Evolutionary conservation across 306 rosid genomes (phyloP).

Genomic region (Carpinus viminea): DNA sequence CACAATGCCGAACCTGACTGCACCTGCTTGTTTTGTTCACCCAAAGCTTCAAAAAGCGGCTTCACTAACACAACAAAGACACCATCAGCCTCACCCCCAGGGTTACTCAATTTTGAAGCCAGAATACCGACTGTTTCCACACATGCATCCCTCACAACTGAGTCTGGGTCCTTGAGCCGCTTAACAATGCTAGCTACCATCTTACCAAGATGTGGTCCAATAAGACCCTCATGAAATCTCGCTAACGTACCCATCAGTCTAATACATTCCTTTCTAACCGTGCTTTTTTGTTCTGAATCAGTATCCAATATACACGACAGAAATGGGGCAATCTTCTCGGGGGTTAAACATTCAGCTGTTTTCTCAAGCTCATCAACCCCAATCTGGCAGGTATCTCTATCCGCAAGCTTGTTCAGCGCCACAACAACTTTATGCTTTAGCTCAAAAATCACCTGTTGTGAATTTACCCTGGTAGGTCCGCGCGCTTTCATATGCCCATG

Average conservation of each 20-base stretch:
- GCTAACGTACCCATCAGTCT: constrained; percentile 55
- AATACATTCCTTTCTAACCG: constrained; percentile 63
- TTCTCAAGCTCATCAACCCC: constrained; percentile 70
- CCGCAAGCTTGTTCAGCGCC: constrained; percentile 76
- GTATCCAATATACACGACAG: constrained; percentile 67
- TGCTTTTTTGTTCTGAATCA: constrained; percentile 63
- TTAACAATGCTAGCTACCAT: constrained; percentile 63
- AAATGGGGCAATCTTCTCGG: constrained; percentile 58
- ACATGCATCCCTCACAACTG: constrained; percentile 72
- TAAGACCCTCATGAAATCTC: constrained; percentile 34
- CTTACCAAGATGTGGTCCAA: constrained; percentile 59
- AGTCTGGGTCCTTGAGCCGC: constrained; percentile 68
- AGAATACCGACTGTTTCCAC: constrained; percentile 51
- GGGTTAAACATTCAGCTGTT: constrained; percentile 44
- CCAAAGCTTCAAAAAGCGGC: constrained; percentile 75
- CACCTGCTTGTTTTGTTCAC: constrained; percentile 78
- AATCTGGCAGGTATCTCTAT: constrained; percentile 74
- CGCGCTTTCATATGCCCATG: constrained; percentile 37
- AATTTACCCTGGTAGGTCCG: constrained; percentile 34
- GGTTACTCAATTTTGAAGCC: constrained; percentile 42
- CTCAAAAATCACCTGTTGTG: constrained; percentile 49
- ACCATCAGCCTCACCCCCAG: constrained; percentile 30
- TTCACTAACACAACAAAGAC: constrained; percentile 54
- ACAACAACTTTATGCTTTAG: constrained; percentile 53
- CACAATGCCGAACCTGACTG: constrained; percentile 70